Conservation (phyloP, 257 asterid species). For the Solanum stenotomum region DNA sequence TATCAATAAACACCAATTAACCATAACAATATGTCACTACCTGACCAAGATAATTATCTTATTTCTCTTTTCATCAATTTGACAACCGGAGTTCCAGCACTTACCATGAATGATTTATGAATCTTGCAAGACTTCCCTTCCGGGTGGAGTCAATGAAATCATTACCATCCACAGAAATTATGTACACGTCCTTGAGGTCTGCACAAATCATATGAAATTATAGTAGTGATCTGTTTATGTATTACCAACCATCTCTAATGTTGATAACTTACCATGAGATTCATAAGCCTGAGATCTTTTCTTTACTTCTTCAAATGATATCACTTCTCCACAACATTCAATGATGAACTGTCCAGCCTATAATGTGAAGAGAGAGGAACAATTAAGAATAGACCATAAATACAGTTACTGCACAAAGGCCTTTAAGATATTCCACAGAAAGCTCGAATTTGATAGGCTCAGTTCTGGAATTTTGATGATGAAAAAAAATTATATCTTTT, state of each 20-base stretch:
- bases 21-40: no score
- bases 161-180: conserved; percentile 66
- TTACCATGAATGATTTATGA: conserved; percentile 94
- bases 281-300: conserved; percentile 66
- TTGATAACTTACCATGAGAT: conserved; percentile 47
- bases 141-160: conserved; percentile 73
- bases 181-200: conserved; percentile 78
- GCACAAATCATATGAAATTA: conserved; percentile 11
- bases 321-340: conserved; percentile 88
- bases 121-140: conserved; percentile 88
- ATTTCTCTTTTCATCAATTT: not conserved
- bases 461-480: not conserved
- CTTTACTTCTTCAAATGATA: conserved; percentile 69
- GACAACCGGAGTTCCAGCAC: conserved; percentile 3
- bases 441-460: no score
- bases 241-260: conserved; percentile 6
- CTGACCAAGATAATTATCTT: not conserved
- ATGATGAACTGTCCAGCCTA: conserved; percentile 84
- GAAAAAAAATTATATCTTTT: not conserved
- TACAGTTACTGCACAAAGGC: no score
- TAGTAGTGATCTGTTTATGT: conserved; percentile 2
- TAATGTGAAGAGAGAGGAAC: conserved; percentile 13
- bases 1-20: no score
- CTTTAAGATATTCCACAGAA: no score
- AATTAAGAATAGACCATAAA: not conserved